Base-by-base conservation (phyloP, 2,329 filamentous ascomycete genomes). In the Sporothrix protearum region DNA sequence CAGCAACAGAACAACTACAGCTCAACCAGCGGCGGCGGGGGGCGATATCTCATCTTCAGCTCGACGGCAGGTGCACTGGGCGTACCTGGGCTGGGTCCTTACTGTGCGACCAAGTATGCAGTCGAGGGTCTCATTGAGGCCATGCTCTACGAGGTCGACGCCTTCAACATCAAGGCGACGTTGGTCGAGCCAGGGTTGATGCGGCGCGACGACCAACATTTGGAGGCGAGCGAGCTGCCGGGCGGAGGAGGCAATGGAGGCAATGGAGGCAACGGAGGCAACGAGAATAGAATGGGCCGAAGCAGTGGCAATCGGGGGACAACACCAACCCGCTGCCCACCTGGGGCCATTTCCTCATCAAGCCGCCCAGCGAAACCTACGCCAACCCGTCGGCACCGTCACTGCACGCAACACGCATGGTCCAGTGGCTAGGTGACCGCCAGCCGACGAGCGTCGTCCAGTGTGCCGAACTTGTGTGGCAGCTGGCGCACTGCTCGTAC, bases 81-180 rank as follows among this genome's bases (percentile, higher is more conserved):
- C 1, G 93, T 98, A 0, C 96, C 96, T 0, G 96, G 96, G 0
- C 82, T 98, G 6, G 95, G 95, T 0, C 95, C 95, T 0, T 98
- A 97, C 78, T 98, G 95, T 80, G 96, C 96, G 0, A 97, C 94
- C 19, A 99, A 98, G 80, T 98, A 97, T 81, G 96, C 96, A 0
- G 93, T 97, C 3, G 96, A 99, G 79, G 96, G 95, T 0, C 84
- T 99, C 70, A 94, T 98, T 76, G 96, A 99, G 81, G 94, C 93
- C 19, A 95, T 99, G 92, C 86, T 97, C 19, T 98, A 98, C 81
- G 96, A 99, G 79, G 91, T 97, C 49, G 94, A 97, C 75, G 81
- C 84, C 0, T 97, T 97, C 81, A 95, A 96, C 78, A 92, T 98
- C 80, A 97, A 96, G 80, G 93, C 93, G 0, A 97, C 95, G 1